Base-by-base conservation (phyloP, 192 early-diverging fungal species). In the Gryganskiella cystojenkinii region DNA sequence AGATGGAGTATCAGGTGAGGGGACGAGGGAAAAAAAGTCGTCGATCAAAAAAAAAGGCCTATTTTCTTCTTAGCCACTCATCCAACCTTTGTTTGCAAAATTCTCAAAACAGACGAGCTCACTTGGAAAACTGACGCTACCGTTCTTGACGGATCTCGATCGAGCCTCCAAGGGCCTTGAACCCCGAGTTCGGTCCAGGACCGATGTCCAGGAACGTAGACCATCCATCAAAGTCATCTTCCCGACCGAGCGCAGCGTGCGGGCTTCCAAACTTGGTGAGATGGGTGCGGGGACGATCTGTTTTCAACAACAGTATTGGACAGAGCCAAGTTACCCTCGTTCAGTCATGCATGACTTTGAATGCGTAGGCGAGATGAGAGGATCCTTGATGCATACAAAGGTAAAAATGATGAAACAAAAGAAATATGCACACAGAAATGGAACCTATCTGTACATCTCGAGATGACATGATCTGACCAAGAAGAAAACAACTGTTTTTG, bases 41-140 rank as follows among this genome's bases (percentile, higher is more conserved):
- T n/a, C n/a, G n/a, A n/a, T n/a, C n/a, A n/a, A n/a, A n/a, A n/a
- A n/a, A n/a, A n/a, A n/a, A n/a, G n/a, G n/a, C n/a, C n/a, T n/a
- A n/a, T n/a, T n/a, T n/a, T n/a, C n/a, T n/a, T n/a, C n/a, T n/a
- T n/a, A n/a, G n/a, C n/a, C n/a, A n/a, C n/a, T n/a, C n/a, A n/a
- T n/a, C n/a, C n/a, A n/a, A n/a, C n/a, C n/a, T n/a, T n/a, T n/a
- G n/a, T n/a, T n/a, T n/a, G n/a, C n/a, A n/a, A n/a, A n/a, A n/a
- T n/a, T n/a, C n/a, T n/a, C n/a, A n/a, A n/a, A n/a, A n/a, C n/a
- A 86, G 81, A 87, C 85, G 0, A 83, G 83, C 28, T 87, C 85
- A 2, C 27, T 87, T 6, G 85, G 85, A 5, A 70, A 66, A 25
- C 40, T 87, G 10, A 74, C 50, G 7, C 25, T 66, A 0, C 57